Percentiles rank a stretch among this genome's conserved stretches.
Conservation (phyloP, 192 early-diverging fungal genomes). For the Helicostylum pulchrum region DNA sequence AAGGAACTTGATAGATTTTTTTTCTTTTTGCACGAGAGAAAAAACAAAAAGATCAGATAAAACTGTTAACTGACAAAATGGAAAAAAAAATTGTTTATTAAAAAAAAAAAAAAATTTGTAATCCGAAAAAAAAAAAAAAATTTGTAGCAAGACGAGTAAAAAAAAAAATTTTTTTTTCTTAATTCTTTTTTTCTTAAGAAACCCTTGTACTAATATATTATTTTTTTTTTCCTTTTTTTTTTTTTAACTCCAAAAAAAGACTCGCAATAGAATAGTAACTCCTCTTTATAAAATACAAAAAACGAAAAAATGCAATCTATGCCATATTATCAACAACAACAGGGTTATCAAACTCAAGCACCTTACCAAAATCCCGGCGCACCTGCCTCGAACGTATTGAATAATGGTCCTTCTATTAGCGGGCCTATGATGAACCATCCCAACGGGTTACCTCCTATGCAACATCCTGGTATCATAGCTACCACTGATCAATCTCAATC, state of each 20-base stretch:
- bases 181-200: conserved; percentile 7
- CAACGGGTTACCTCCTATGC: conserved; percentile 24
- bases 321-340: conserved; percentile 20
- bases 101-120: conserved; percentile 9
- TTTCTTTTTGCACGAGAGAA: background rate
- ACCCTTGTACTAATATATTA: background rate
- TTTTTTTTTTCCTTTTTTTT: background rate
- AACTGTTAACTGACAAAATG: background rate
- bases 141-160: conserved; percentile 1
- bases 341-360: conserved; percentile 11
- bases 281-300: background rate
- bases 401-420: conserved; percentile 2
- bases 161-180: conserved; percentile 1
- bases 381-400: conserved; percentile 10
- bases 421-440: conserved; percentile 15
- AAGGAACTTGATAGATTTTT: no score
- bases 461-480: conserved; percentile 11
- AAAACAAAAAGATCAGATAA: background rate
- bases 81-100: conserved; percentile 1
- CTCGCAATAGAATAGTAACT: background rate
- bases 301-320: conserved; percentile 18
- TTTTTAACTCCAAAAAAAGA: background rate
- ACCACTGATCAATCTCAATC: background rate
- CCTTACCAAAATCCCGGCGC: conserved; percentile 16
- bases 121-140: conserved; percentile 1